phyloP scores from a whole-genome alignment of 495 filamentous ascomycete species.

The Neohortaea acidophila region DNA sequence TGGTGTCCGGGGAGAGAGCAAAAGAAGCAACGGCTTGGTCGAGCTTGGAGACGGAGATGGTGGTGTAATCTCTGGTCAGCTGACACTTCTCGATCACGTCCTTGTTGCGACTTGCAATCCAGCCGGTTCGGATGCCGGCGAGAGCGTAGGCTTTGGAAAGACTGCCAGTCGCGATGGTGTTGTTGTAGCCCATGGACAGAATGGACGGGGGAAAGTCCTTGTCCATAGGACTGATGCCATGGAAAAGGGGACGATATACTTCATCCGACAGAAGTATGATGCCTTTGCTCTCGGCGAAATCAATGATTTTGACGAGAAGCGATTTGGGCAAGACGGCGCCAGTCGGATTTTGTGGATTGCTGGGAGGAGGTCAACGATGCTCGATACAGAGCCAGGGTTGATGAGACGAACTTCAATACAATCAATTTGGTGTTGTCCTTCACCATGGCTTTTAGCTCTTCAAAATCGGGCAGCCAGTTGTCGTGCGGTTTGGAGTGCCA shows the following conservation, averaged over 20 bases:
- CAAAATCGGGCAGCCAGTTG: slow-evolving; percentile 50
- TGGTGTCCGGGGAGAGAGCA: slow-evolving; percentile 46
- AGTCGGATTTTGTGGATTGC: slow-evolving; percentile 83
- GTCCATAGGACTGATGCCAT: slow-evolving; percentile 45
- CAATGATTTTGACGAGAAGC: slow-evolving; percentile 45
- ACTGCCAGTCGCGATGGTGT: slow-evolving; percentile 60
- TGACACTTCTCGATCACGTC: slow-evolving; percentile 51
- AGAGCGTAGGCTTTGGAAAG: slow-evolving; percentile 78
- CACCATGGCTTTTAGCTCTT: slow-evolving; percentile 51
- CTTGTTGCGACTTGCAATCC: slow-evolving; percentile 55
- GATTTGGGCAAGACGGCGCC: slow-evolving; percentile 52
- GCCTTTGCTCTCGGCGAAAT: slow-evolving; percentile 43
- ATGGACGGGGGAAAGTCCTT: slow-evolving; percentile 49
- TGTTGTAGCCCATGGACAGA: slow-evolving; percentile 55
- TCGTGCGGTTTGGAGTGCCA: slow-evolving; percentile 58
- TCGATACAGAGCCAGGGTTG: not conserved
- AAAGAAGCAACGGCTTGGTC: slow-evolving; percentile 68
- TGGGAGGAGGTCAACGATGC: slow-evolving; percentile 25
- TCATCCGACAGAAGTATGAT: slow-evolving; percentile 67
- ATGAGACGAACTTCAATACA: slow-evolving; percentile 40
- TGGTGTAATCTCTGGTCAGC: slow-evolving; percentile 62
- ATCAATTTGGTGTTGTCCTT: slow-evolving; percentile 63
- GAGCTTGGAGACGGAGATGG: slow-evolving; percentile 68
- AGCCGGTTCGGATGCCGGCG: slow-evolving; percentile 69
- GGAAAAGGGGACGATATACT: slow-evolving; percentile 83